Percentiles rank a stretch among this genome's conserved stretches.
Evolutionary conservation across 306 rosid genomes (phyloP).

Genomic region (Cicer arietinum): DNA sequence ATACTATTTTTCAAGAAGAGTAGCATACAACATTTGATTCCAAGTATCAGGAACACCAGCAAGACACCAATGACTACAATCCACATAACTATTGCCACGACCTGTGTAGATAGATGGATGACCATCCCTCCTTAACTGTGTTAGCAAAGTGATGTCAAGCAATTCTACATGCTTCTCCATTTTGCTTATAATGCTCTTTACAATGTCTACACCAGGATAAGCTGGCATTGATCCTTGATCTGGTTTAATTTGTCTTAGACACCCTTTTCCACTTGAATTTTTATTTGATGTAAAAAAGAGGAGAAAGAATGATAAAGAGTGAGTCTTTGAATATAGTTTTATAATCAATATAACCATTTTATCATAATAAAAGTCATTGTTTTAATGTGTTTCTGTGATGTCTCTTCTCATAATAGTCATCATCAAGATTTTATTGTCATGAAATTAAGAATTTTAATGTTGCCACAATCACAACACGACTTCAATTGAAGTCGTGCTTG

Average conservation of each 20-base stretch:
- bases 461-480: neutral
- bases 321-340: neutral
- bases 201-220: slow-evolving; percentile 57
- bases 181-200: slow-evolving; percentile 52
- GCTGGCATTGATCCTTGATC: slow-evolving; percentile 48
- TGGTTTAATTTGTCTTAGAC: slow-evolving; percentile 53
- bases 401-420: neutral
- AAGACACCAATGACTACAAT: slow-evolving; percentile 82
- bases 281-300: neutral
- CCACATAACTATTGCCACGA: slow-evolving; percentile 37
- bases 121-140: slow-evolving; percentile 74
- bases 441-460: neutral
- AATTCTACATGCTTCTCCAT: slow-evolving; percentile 49
- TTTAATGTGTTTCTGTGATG: neutral
- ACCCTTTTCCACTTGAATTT: slow-evolving; percentile 45
- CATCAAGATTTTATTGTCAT: neutral
- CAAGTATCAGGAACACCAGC: slow-evolving; percentile 80
- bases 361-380: neutral
- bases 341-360: neutral
- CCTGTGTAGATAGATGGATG: slow-evolving; percentile 74
- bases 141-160: slow-evolving; percentile 68
- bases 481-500: no score
- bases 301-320: neutral
- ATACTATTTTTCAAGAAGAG: slow-evolving; percentile 8
- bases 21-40: slow-evolving; percentile 71